A percentile compares a stretch with the other conserved stretches of the same genome.
These are phyloP conservation scores for Xylona heveae DNA, from an alignment of 495 filamentous ascomycete genomes.

Conservation along the genomic window DNA sequence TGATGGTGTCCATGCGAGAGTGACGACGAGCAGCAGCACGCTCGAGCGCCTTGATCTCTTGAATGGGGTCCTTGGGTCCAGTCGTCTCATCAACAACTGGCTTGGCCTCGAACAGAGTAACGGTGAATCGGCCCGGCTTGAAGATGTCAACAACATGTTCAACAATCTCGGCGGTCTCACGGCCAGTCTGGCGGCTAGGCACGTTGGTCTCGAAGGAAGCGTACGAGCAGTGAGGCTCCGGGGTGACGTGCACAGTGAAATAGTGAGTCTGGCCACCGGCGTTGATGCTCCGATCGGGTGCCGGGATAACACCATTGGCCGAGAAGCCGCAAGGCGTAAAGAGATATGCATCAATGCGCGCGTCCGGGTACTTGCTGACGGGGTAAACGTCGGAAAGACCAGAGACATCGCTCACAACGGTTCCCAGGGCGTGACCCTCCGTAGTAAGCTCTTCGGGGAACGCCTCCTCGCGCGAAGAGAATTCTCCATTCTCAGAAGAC, in stretches of 20 bases:
- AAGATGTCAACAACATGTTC: constrained; percentile 91
- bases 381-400: constrained; percentile 85
- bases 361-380: constrained; percentile 68
- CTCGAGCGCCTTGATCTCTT: constrained; percentile 20
- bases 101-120: constrained; percentile 92
- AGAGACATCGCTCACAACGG: constrained; percentile 76
- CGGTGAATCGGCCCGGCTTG: constrained; percentile 86
- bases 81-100: constrained; percentile 22
- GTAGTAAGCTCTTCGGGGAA: constrained; percentile 61
- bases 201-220: constrained; percentile 99
- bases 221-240: constrained; percentile 95
- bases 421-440: constrained; percentile 85
- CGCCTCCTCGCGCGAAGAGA: constrained; percentile 30
- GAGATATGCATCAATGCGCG: constrained; percentile 85
- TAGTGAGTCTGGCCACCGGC: constrained; percentile 45
- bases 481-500: constrained; percentile 32
- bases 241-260: constrained; percentile 97
- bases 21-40: constrained; percentile 22
- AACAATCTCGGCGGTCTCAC: constrained; percentile 73
- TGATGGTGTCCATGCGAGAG: constrained; percentile 58
- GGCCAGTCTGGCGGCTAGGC: constrained; percentile 69
- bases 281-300: too few species aligned
- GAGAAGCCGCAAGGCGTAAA: constrained; percentile 97
- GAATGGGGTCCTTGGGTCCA: constrained; percentile 13
- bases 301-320: constrained; percentile 88